Conservation (phyloP, 2,329 filamentous ascomycete species). For the Exophiala viscosa region DNA sequence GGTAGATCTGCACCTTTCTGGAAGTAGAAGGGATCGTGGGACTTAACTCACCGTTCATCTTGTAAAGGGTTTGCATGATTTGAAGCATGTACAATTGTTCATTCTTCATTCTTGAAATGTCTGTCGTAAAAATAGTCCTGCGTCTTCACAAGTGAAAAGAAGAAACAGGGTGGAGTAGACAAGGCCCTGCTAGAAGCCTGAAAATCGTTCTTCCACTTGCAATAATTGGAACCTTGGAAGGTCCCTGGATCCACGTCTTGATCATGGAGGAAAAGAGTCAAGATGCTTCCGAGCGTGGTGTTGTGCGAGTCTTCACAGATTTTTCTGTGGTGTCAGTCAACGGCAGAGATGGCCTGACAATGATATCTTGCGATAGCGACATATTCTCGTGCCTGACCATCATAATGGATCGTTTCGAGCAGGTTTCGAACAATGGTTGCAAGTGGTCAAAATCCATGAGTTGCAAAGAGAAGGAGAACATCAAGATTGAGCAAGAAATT, state of each 20-base stretch:
- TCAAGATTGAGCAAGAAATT: not conserved
- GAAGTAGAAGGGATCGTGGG: too few relatives aligned
- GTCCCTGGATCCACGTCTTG: slow-evolving; percentile 25
- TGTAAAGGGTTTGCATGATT: not conserved
- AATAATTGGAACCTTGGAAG: slow-evolving; percentile 14
- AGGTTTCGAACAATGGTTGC: not conserved
- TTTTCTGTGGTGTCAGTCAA: not conserved
- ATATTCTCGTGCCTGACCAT: too few relatives aligned
- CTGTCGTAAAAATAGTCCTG: slow-evolving; percentile 29
- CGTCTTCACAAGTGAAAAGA: slow-evolving; percentile 19
- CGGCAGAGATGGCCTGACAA: not conserved
- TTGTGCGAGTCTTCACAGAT: not conserved
- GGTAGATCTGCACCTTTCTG: too few relatives aligned
- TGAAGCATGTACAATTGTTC: not conserved
- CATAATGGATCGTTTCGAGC: not conserved
- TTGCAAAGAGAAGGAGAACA: not conserved
- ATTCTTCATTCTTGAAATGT: slow-evolving; percentile 10
- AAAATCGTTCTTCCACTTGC: slow-evolving; percentile 24
- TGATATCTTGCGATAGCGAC: not conserved
- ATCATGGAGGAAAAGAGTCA: slow-evolving; percentile 23
- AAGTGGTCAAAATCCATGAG: not conserved
- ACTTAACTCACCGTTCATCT: not conserved
- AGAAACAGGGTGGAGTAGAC: slow-evolving; percentile 29
- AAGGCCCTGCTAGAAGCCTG: slow-evolving; percentile 28
- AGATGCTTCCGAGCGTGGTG: slow-evolving; percentile 27